These are phyloP conservation scores for Hibiscus tridactylites DNA, from an alignment of 345 rosid species.

Conservation along the genomic window DNA sequence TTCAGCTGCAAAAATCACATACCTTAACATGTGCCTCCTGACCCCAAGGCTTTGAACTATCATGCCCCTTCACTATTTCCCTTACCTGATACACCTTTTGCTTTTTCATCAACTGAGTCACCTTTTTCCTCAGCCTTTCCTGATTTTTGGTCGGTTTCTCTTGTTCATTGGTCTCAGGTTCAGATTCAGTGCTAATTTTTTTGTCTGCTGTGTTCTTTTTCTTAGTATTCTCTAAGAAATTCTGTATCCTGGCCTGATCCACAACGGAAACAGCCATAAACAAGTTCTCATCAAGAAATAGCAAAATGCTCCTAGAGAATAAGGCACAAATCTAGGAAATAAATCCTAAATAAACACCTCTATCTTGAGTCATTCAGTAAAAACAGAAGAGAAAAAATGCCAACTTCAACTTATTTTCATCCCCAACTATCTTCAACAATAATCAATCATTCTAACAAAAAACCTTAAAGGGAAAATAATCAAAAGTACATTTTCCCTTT, in stretches of 20 bases:
- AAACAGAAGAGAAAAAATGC: too few species aligned
- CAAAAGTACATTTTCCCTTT: not conserved
- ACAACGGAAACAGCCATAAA: not conserved
- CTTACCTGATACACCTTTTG: constrained; percentile 53
- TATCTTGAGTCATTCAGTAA: not conserved
- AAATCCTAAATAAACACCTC: not conserved
- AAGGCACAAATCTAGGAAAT: not conserved
- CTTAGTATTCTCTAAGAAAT: constrained; percentile 64
- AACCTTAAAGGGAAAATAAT: not conserved
- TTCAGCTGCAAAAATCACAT: constrained; percentile 16
- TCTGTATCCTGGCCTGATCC: constrained; percentile 64
- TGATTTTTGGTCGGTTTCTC: constrained; percentile 32
- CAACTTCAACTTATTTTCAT: not conserved
- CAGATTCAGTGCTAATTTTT: constrained; percentile 26
- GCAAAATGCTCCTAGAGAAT: not conserved
- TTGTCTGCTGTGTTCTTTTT: constrained; percentile 29
- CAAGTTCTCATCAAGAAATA: constrained; percentile 13
- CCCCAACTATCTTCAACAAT: not conserved
- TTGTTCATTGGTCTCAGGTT: constrained; percentile 25
- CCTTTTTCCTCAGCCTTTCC: constrained; percentile 52
- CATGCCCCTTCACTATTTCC: constrained; percentile 48
- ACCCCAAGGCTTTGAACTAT: constrained; percentile 74
- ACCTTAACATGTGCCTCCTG: constrained; percentile 90
- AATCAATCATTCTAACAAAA: not conserved
- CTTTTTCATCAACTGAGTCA: constrained; percentile 51